Evolutionary conservation across 2,329 filamentous ascomycete genomes (phyloP).

Genomic region (Microthyrium microscopicum): DNA sequence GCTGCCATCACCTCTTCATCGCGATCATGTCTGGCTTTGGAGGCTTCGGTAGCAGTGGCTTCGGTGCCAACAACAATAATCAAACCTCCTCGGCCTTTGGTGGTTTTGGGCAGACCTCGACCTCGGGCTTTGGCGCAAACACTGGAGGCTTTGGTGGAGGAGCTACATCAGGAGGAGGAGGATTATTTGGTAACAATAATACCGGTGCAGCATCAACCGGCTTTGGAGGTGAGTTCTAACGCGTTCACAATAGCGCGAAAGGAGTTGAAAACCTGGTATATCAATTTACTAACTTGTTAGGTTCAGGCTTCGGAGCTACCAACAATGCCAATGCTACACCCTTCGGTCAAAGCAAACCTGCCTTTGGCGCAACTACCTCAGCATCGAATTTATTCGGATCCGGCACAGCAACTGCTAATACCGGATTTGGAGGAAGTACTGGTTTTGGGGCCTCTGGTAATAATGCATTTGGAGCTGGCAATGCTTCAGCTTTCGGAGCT

Average conservation of each 20-base stretch:
- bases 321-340: constrained; percentile 11
- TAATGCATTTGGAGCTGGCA: too few species aligned
- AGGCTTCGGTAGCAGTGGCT: constrained; percentile 40
- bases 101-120: constrained; percentile 33
- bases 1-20: background rate
- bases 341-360: constrained; percentile 12
- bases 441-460: too few species aligned
- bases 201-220: constrained; percentile 11
- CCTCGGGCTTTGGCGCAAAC: constrained; percentile 17
- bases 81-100: constrained; percentile 17
- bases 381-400: constrained; percentile 15
- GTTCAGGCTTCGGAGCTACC: constrained; percentile 18
- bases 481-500: constrained; percentile 23
- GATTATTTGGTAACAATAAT: background rate
- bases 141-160: constrained; percentile 28
- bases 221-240: constrained; percentile 15
- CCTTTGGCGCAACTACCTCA: constrained; percentile 9
- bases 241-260: constrained; percentile 10
- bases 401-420: constrained; percentile 10
- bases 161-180: constrained; percentile 26
- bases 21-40: constrained; percentile 10
- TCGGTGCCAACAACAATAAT: constrained; percentile 15
- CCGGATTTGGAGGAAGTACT: constrained; percentile 18
- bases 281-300: too few species aligned
- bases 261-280: constrained; percentile 19